Evolutionary conservation across 148 eudicot species (phyloP), one percentile per base, ranked within the genome.

Genomic region (Spergularia marina): DNA sequence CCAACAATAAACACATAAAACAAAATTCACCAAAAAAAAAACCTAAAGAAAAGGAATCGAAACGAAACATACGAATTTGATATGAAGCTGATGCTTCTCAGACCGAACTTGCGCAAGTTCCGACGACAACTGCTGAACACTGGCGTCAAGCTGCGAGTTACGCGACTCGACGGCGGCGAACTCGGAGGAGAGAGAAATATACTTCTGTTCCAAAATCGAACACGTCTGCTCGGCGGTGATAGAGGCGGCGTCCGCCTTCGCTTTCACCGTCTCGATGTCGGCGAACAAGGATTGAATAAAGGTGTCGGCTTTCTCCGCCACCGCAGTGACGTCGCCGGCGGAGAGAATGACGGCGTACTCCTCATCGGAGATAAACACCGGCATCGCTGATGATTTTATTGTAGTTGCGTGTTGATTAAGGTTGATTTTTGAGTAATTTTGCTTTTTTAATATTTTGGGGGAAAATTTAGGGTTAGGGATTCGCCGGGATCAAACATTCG

Each of bases 201-300:
- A 88, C 76, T 89, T 90, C 78, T 95, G 94, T 76, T 92, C 99
- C 72, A 90, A 89, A 56, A 88, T 74, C 2, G 99, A 87, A 76
- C 99, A 92, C 0, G 92, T 91, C 70, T 96, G 99, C 78, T 96
- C 99, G n/a, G 90, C 93, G 25, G 94, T 96, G 56, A 96, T 89
- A 15, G 94, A 53, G 7, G 91, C 83, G 16, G 98, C 97, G 56
- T 96, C 98, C 2, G 92, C 89, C 81, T 91, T 87, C 10, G 98
- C 99, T 71, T 78, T 88, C 30, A 83, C 90, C 53, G 97, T 88
- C 51, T 95, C 97, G 54, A 92, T 80, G 58, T 91, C 89, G 16
- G 81, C 76, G 76, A 68, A 67, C 11, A 92, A 83, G 25, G 70
- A 81, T 23, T 84, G 68, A 21, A 95, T 92, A 81, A 74, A 90